Base-by-base conservation (phyloP, 2,329 filamentous ascomycete species). In the Cercospora sojina region DNA sequence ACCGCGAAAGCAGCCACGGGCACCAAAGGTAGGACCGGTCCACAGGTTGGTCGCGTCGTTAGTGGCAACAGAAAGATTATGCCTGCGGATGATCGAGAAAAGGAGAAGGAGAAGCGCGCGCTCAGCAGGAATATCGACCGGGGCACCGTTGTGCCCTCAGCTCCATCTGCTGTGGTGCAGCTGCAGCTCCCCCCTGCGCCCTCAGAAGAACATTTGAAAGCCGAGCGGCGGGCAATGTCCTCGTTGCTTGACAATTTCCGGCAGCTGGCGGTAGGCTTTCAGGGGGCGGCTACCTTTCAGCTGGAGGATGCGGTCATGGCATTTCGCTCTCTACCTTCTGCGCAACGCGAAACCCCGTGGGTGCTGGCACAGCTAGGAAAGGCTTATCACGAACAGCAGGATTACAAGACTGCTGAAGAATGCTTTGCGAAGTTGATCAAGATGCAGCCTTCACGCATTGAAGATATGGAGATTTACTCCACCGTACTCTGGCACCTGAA, bases 401-500 rank as follows among this genome's bases (percentile, higher is more conserved):
- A 90, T 71, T 97, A 98, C 76, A 82, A 84, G 2, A 92, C 97
- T 69, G 92, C 95, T 3, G 94, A 97, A 76, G 92, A 91, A 70
- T 91, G 89, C 74, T 99, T 97, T 78, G 85, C 88, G 65, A 88
- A 89, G 64, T 87, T 99, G 71, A 89, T 92, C 59, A 86, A 90
- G 32, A 84, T 95, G 71, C 89, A 91, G 12, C 94, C 94, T 0
- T 91, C 91, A 1, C 88, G 92, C 3, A 84, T 96, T 53, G 91
- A 96, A 76, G 93, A 97, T 75, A 97, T 98, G 93, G 95, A 99
- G 77, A 89, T 98, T 38, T 99, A 97, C 80, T 98, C 94, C 13
- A 99, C 95, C 0, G 90, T 96, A n/a, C 85, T 99, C n/a, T 99
- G 96, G 95, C 93, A 97, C 78, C 82, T 97, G 69, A 97, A 96